Base-by-base conservation (phyloP, 768 basidiomycete species). In the Trametes elegans region DNA sequence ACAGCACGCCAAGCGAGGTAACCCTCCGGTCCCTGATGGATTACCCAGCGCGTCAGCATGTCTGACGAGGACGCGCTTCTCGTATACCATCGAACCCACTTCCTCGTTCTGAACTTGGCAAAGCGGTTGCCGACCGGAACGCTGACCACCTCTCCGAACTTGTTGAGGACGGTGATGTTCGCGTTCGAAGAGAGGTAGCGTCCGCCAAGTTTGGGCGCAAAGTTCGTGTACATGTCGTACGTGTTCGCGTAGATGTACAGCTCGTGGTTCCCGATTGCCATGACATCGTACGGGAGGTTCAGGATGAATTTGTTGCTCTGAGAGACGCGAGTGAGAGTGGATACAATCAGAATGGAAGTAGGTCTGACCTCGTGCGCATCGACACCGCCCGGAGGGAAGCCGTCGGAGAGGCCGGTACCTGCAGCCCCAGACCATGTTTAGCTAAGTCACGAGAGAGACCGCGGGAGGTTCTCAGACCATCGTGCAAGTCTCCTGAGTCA, bases 201-300 rank as follows among this genome's bases (percentile, higher is more conserved):
- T 5, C 88, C 90, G 7, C 80, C 74, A 68, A 84, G 77, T 40
- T 81, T 71, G 2, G 83, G 85, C 3, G 73, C 83, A 62, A 92
- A 88, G 66, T 87, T 87, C 48, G 75, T 70, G 67, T 87, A 74
- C 87, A 88, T 85, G 67, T 89, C 87, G 24, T 82, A 75, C 5
- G 87, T 74, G 64, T 85, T 77, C 8, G 73, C 76, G 65, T 88
- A 88, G 53, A 78, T 74, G 66, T 91, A 91, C n/a, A 93, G 68
- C 71, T 95, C 93, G 60, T 95, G 93, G 66, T 94, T 95, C 65
- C 93, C 93, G 47, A 93, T 91, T 2, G 90, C 73, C 66, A 93
- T 79, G 2, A 92, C 64, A 64, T 96, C 93, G 64, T 92, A 95
- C 0, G 87, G 87, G 18, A 95, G 74, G 51, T 81, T 70, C 19